Base-by-base conservation (phyloP, 2,329 filamentous ascomycete genomes). In the Epichloe uncinata region DNA sequence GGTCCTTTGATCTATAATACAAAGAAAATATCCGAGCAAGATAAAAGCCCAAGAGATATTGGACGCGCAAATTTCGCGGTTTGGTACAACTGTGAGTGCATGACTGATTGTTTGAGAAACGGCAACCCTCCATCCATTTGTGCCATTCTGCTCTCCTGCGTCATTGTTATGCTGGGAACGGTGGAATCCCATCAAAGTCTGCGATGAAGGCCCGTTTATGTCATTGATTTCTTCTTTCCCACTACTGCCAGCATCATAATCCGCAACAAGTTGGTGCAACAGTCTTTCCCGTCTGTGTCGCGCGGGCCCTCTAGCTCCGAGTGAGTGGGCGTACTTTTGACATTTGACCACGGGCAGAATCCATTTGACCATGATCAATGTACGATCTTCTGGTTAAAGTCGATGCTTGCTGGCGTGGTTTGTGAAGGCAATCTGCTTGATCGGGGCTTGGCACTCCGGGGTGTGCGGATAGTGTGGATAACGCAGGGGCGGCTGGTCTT, bases 341-440 rank as follows among this genome's bases (percentile, higher is more conserved):
- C 43, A 45, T 49, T 43, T 45, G 42, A 11, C 50, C 49, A 49
- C 42, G 46, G 18, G 42, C 45, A 20, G 16, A 48, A 43, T 26
- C 34, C 36, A 48, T 51, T 48, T 45, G 41, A 26, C 41, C 45
- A 51, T 49, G 41, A 34, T 4, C 16, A 22, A 49, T 49, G 44
- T 40, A 41, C 50, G 50, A 52, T 52, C 50, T 45, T 46, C 47
- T 45, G 41, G 42, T 37, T 42, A 52, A 49, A 44, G 42, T 42
- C 50, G 50, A 52, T 52, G 43, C 46, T 41, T 41, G 42, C 22
- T 11, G 41, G n/a, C 20, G 46, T 51, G 40, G 33, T 38, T 18
- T 48, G 40, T n/a, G 38, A 20, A 33, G 33, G 46, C 33, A 42
- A 52, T 46, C 36, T 48, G 34, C 34, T 36, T 9, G 22, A 45